Percentiles rank a stretch among this genome's conserved stretches.
These are phyloP conservation scores for Hyphodiscus sp. DNA, from an alignment of 2,329 filamentous ascomycete genomes.

Conservation along the genomic window DNA sequence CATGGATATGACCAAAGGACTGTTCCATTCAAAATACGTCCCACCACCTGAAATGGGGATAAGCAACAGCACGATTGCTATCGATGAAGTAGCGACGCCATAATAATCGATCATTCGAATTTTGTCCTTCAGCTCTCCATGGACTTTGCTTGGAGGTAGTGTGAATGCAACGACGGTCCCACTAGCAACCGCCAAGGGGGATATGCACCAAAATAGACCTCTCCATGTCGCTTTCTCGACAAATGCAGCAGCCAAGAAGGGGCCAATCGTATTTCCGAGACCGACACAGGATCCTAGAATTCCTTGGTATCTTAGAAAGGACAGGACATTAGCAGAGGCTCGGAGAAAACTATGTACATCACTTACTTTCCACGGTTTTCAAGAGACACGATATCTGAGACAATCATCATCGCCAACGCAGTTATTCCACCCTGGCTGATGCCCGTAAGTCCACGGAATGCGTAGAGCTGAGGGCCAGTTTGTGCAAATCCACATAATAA, in stretches of 20 bases:
- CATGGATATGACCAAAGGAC: constrained; percentile 54
- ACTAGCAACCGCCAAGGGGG: constrained; percentile 42
- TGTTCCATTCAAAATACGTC: constrained; percentile 49
- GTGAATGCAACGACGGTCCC: constrained; percentile 41
- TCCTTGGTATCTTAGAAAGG: constrained; percentile 33
- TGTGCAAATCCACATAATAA: constrained; percentile 52
- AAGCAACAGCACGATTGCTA: constrained; percentile 53
- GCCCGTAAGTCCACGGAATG: constrained; percentile 53
- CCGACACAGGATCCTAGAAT: constrained; percentile 37
- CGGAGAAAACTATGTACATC: neutral
- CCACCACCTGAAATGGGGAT: constrained; percentile 59
- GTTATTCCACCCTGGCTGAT: constrained; percentile 56
- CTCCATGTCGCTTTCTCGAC: constrained; percentile 35
- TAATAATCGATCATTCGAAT: constrained; percentile 52
- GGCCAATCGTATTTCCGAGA: constrained; percentile 37
- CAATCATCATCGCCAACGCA: constrained; percentile 54
- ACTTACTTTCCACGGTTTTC: constrained; percentile 49
- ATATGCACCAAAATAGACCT: constrained; percentile 43
- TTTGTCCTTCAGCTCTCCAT: constrained; percentile 40
- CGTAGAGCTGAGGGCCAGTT: constrained; percentile 52
- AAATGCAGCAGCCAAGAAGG: constrained; percentile 38
- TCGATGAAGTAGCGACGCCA: constrained; percentile 47
- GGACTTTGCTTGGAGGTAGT: constrained; percentile 46
- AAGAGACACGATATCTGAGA: constrained; percentile 52
- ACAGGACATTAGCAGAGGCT: neutral